These are phyloP conservation scores for Candida ortonii DNA, from an alignment of 805 yeast genomes.

Conservation along the genomic window DNA sequence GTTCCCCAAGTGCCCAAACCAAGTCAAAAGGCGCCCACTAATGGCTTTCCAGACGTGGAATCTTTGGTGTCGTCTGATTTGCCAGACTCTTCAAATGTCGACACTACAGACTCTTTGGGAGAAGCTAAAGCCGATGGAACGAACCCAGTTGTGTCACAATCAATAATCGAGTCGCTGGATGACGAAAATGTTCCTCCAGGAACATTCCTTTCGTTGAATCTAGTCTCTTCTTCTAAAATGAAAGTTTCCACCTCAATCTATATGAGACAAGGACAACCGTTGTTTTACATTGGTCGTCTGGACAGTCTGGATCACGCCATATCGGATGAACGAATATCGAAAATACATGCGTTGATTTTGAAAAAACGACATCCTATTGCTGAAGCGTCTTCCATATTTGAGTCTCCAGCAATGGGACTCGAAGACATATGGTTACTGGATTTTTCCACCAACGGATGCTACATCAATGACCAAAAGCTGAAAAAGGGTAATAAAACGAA, in stretches of 20 bases:
- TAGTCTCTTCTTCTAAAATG: slow-evolving; percentile 34
- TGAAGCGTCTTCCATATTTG: slow-evolving; percentile 48
- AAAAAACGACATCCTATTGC: slow-evolving; percentile 60
- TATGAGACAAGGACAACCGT: slow-evolving; percentile 65
- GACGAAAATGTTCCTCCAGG: slow-evolving; percentile 44
- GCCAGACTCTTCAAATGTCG: too few species aligned
- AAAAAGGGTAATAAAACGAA: slow-evolving; percentile 62
- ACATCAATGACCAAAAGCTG: slow-evolving; percentile 55
- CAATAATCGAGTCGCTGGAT: not conserved
- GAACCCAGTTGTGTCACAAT: too few species aligned
- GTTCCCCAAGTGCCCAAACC: slow-evolving; percentile 25
- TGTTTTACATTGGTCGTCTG: slow-evolving; percentile 72
- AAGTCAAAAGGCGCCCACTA: slow-evolving; percentile 21
- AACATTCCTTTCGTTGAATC: slow-evolving; percentile 58
- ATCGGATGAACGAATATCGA: slow-evolving; percentile 75
- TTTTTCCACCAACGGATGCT: slow-evolving; percentile 76
- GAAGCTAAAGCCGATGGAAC: not conserved
- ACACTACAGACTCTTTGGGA: too few species aligned
- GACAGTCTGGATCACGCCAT: slow-evolving; percentile 58
- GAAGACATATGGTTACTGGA: slow-evolving; percentile 82
- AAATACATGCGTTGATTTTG: slow-evolving; percentile 71
- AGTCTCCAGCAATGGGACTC: slow-evolving; percentile 67
- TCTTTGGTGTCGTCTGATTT: too few species aligned
- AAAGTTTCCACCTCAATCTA: slow-evolving; percentile 35
- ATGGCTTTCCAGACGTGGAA: slow-evolving; percentile 8